Evolutionary conservation across 2,329 filamentous ascomycete genomes (phyloP), one percentile per base, ranked within the genome.

Genomic region (Pseudofabraea citricarpa): DNA sequence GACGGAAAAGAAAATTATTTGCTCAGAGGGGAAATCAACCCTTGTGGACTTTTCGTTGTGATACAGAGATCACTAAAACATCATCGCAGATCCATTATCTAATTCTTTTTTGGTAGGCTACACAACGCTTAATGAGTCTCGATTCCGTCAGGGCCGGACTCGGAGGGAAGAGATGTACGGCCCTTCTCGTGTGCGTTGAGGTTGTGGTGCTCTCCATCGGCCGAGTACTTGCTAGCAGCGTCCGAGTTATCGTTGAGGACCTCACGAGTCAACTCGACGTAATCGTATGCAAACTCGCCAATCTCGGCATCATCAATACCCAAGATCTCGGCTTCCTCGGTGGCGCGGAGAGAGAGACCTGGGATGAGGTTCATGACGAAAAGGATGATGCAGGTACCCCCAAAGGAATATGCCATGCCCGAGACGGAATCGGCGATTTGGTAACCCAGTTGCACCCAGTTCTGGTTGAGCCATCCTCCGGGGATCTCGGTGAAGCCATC

Each of bases 221-320:
- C 46, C n/a, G 55, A 57, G 44, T 39, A 46, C 36, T 39, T 52
- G 49, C 46, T 52, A n/a, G 45, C 42, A 16, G 21, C 40, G 15
- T 51, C 49, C 15, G 19, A 20, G 40, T 36, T 46, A 22, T 59
- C 57, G 40, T 62, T 69, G 16, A 66, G 45, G 16, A 85, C 74
- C 52, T 87, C 83, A 49, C 87, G 74, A 16, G 79, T 84, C 52
- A 93, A 72, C 72, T 94, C 89, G 52, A 95, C 59, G 29, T 94
- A 95, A 65, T 95, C 90, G 64, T 95, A 95, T n/a, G 88, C 90
- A 62, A 93, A 95, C 69, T 95, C 90, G 62, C 90, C 90, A 58
- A 95, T 87, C 66, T 95, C 89, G 19, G 86, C 83, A 57, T 95
- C 90, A 57, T 95, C 89, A 47, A 94, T 90, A 53, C 89, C 89